Evolutionary conservation across 768 basidiomycete species (phyloP).

Genomic region (Psilocybe cubensis): DNA sequence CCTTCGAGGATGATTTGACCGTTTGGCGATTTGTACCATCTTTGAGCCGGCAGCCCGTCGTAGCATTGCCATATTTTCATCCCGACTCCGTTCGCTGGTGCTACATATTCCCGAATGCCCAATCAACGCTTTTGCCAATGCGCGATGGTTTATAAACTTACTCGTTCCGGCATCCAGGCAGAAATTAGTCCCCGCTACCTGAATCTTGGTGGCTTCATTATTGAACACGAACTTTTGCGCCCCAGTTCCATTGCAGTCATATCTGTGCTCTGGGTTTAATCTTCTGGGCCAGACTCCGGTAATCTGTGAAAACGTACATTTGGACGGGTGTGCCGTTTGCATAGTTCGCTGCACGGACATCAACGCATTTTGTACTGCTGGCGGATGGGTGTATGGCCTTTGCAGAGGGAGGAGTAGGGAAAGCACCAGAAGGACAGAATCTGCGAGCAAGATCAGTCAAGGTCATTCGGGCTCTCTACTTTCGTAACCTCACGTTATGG

Average conservation of each 20-base stretch:
- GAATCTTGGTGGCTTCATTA: constrained; percentile 29
- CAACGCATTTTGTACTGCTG: constrained; percentile 32
- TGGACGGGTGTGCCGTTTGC: constrained; percentile 38
- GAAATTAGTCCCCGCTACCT: constrained; percentile 28
- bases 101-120: background rate
- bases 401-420: constrained; percentile 16
- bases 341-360: constrained; percentile 32
- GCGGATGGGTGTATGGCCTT: constrained; percentile 31
- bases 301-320: constrained; percentile 23
- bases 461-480: background rate
- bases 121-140: background rate
- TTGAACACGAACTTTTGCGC: constrained; percentile 37
- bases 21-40: constrained; percentile 16
- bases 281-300: background rate
- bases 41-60: constrained; percentile 18
- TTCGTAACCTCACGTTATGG: constrained; percentile 21
- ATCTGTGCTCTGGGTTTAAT: constrained; percentile 20
- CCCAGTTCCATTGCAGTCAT: constrained; percentile 35
- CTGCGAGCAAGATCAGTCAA: background rate
- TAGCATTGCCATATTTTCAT: constrained; percentile 23
- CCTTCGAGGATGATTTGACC: constrained; percentile 8
- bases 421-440: constrained; percentile 27
- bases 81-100: constrained; percentile 15
- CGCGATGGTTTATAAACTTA: constrained; percentile 16
- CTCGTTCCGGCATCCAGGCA: constrained; percentile 39